Evolutionary conservation across 768 basidiomycete species (phyloP), one percentile per base, ranked within the genome.

Genomic region (Pleurotus sapidus): DNA sequence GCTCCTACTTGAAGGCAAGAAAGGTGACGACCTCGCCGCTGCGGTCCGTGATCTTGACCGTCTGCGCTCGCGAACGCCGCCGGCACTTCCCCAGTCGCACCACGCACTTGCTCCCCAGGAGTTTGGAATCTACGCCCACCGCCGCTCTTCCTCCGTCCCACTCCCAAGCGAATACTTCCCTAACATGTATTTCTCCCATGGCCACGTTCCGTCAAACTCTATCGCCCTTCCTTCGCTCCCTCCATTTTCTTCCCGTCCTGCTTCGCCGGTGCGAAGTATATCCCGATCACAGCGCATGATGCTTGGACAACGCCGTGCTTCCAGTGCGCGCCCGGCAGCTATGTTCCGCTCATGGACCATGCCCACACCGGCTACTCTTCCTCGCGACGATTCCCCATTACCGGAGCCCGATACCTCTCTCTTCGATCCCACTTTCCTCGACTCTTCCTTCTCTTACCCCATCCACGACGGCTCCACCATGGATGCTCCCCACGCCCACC

Each of bases 1-100:
- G 58, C 69, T 89, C 5, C 72, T 89, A 0, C 75, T 89, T 1
- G 81, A 84, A 45, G 88, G 88, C 2, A 88, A 84, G 70, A 88
- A 87, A 66, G 87, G 87, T 39, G 83, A 85, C 25, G 80, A 86
- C 61, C 81, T 89, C 30, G 84, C 84, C 0, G 78, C 74, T 47
- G 86, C 85, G 1, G 78, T 88, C 14, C 76, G 81, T n/a, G 67
- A 68, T 58, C 73, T 86, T 9, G 86, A 88, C 56, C 63, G 69
- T 45, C 59, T 63, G 46, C 67, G 72, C 57, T 43, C 59, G 23
- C 23, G 64, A 39, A 55, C 63, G 23, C 60, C 50, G 3, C 56
- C 46, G 30, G 55, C 53, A 55, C 58, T 38, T 59, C 59, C 12
- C 58, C 63, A 30, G 57, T 17, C 27, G 60, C 62, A 46, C 17